Evolutionary conservation across 2,329 filamentous ascomycete genomes (phyloP).

Genomic region (Trichophyton mentagrophytes): DNA sequence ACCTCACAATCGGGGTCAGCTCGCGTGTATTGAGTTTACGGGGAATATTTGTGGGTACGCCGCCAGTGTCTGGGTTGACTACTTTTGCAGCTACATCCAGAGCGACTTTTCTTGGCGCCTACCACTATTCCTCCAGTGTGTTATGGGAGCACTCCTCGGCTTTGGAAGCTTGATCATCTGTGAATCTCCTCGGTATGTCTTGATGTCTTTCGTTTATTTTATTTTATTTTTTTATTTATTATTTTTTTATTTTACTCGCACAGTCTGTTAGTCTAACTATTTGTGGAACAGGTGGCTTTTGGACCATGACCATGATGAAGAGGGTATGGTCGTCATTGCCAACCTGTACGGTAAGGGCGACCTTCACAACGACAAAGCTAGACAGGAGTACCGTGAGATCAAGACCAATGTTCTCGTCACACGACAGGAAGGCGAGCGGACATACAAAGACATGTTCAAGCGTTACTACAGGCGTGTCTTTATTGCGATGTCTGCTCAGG

Average conservation of each 20-base stretch:
- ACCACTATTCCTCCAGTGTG: slow-evolving; percentile 79
- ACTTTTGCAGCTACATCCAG: slow-evolving; percentile 84
- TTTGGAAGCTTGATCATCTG: slow-evolving; percentile 84
- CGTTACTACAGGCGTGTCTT: slow-evolving; percentile 85
- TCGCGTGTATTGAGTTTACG: slow-evolving; percentile 96
- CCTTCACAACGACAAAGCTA: slow-evolving; percentile 81
- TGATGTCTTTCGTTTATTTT: neutral
- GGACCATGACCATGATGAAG: slow-evolving; percentile 95
- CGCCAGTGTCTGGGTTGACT: slow-evolving; percentile 96
- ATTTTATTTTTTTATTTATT: no score
- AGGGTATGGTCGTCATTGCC: slow-evolving; percentile 95
- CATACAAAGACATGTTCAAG: slow-evolving; percentile 88
- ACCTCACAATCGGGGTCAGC: slow-evolving; percentile 85
- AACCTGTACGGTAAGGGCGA: slow-evolving; percentile 94
- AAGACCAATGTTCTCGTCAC: slow-evolving; percentile 94
- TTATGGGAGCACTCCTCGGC: slow-evolving; percentile 81
- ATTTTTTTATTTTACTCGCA: no score
- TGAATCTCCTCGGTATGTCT: slow-evolving; percentile 72
- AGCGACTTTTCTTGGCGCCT: slow-evolving; percentile 80
- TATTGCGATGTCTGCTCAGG: slow-evolving; percentile 97
- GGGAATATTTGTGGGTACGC: slow-evolving; percentile 95
- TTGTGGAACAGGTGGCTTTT: slow-evolving; percentile 63
- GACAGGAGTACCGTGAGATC: slow-evolving; percentile 95
- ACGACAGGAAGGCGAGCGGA: slow-evolving; percentile 86
- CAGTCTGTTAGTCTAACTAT: slow-evolving; percentile 14